Conservation (phyloP, 176 grass and related monocot genomes). For the Juncus effusus region DNA sequence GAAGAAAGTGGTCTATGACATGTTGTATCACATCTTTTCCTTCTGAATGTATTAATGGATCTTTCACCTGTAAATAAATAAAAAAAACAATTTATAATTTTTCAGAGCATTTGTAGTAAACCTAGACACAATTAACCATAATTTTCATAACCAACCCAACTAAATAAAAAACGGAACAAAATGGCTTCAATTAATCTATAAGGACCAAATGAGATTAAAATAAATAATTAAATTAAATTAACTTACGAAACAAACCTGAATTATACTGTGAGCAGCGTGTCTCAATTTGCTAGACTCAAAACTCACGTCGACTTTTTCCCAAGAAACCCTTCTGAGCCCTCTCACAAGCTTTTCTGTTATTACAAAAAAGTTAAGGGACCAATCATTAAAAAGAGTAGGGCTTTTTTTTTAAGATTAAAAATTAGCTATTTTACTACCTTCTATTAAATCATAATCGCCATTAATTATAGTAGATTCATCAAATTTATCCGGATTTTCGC, state of each 20-base stretch:
- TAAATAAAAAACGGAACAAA: background rate
- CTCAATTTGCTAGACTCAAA: constrained; percentile 73
- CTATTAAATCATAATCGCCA: constrained; percentile 46
- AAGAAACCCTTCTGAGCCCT: constrained; percentile 68
- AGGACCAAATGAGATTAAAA: too few relatives aligned
- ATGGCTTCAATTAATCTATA: too few relatives aligned
- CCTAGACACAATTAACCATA: too few relatives aligned
- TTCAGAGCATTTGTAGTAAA: too few relatives aligned
- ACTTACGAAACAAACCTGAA: constrained; percentile 61
- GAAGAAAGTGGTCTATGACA: constrained; percentile 74
- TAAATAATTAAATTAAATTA: too few relatives aligned
- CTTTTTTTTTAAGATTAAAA: background rate
- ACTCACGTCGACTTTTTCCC: constrained; percentile 97
- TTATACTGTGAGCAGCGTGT: constrained; percentile 82
- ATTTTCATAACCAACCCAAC: background rate
- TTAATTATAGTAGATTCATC: constrained; percentile 14
- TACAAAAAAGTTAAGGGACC: background rate
- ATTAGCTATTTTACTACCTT: constrained; percentile 46
- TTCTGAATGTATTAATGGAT: constrained; percentile 61
- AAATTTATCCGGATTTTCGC: constrained; percentile 52
- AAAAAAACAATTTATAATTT: background rate
- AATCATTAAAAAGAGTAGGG: background rate
- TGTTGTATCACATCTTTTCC: constrained; percentile 84
- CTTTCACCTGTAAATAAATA: constrained; percentile 57
- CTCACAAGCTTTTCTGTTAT: constrained; percentile 64